Percentiles rank a stretch among this genome's conserved stretches.
These are phyloP conservation scores for Ophiostoma fasciatum DNA, from an alignment of 2,329 filamentous ascomycete species.

Conservation along the genomic window DNA sequence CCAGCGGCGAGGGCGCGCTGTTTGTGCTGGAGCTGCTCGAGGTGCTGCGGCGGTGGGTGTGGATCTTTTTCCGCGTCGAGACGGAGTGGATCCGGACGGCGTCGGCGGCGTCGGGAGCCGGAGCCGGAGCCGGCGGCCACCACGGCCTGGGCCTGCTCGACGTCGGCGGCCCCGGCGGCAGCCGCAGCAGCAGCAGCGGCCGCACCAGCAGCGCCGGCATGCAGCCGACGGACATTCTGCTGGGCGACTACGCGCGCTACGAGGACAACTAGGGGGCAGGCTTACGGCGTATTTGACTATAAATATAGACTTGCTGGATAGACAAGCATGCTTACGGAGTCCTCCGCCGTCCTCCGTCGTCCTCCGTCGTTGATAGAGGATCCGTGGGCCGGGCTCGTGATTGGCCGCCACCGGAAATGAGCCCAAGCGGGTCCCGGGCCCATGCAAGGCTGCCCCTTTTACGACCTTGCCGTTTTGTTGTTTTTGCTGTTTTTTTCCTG, in stretches of 20 bases:
- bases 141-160: background rate
- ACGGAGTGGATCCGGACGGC: conserved; percentile 68
- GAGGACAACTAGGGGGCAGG: conserved; percentile 32
- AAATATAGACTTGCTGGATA: too few species aligned
- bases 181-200: conserved; percentile 3
- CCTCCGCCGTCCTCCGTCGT: too few species aligned
- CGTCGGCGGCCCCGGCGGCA: conserved; percentile 10
- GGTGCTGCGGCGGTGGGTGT: conserved; percentile 80
- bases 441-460: too few species aligned
- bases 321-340: too few species aligned
- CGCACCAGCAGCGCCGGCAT: conserved; percentile 32
- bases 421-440: too few species aligned
- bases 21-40: conserved; percentile 81
- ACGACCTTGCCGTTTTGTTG: too few species aligned
- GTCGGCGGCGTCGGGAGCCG: too few species aligned
- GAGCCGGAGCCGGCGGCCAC: background rate
- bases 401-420: too few species aligned
- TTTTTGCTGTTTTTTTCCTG: too few species aligned
- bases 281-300: too few species aligned
- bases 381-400: too few species aligned
- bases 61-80: conserved; percentile 93
- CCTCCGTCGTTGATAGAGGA: too few species aligned
- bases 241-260: conserved; percentile 57
- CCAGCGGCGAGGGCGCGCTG: conserved; percentile 76
- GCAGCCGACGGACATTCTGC: conserved; percentile 53